These are phyloP conservation scores for Penicillium diatomitis DNA, from an alignment of 495 filamentous ascomycete genomes.

Conservation along the genomic window DNA sequence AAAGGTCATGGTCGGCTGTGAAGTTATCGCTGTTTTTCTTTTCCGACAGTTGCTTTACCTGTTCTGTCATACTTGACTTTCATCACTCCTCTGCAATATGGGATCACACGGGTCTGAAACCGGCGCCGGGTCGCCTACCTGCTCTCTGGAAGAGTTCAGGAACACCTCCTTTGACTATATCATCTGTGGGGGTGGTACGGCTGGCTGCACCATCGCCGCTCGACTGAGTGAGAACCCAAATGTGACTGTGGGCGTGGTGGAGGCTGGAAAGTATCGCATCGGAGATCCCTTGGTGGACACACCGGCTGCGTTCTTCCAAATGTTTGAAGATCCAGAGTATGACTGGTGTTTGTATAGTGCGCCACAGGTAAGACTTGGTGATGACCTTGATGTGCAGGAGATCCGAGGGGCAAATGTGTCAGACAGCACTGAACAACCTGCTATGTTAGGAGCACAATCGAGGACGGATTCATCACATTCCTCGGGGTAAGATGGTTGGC, in stretches of 20 bases:
- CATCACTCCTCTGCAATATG: neutral
- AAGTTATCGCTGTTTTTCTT: too few species aligned
- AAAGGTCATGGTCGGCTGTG: too few species aligned
- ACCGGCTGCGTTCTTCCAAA: constrained; percentile 34
- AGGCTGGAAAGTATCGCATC: constrained; percentile 43
- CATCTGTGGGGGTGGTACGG: constrained; percentile 39
- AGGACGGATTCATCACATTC: constrained; percentile 15
- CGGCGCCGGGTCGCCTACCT: constrained; percentile 3
- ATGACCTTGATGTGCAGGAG: too few species aligned
- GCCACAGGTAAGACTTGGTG: constrained; percentile 34
- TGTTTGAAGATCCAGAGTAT: constrained; percentile 42
- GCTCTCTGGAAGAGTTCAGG: constrained; percentile 9
- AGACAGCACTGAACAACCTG: neutral
- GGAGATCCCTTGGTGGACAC: constrained; percentile 37
- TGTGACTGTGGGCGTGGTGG: constrained; percentile 42
- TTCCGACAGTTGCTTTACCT: too few species aligned
- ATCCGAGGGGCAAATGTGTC: neutral
- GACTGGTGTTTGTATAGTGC: constrained; percentile 48
- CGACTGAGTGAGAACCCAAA: constrained; percentile 37
- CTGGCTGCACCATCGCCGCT: constrained; percentile 39
- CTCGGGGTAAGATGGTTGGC: constrained; percentile 48
- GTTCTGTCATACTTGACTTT: too few species aligned
- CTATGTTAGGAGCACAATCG: constrained; percentile 15
- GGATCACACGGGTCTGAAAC: neutral
- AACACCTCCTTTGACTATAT: constrained; percentile 24